Base-by-base conservation (phyloP, 768 basidiomycete genomes). In the Lactarius evosmus region DNA sequence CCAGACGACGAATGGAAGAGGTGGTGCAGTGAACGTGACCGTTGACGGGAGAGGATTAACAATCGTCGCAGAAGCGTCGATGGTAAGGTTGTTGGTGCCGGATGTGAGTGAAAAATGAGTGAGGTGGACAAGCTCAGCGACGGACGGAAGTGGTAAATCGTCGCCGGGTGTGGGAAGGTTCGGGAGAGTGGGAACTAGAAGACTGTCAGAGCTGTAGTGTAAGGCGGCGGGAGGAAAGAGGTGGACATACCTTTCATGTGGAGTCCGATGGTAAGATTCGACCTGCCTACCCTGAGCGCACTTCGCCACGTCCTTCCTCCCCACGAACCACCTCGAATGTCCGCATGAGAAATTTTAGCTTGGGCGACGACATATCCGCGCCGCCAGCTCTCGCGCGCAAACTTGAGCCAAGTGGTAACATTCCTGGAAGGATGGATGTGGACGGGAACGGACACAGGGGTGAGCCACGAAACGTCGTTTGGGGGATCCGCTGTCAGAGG, bases 101-200 rank as follows among this genome's bases (percentile, higher is more conserved):
- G 79, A 79, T 32, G 71, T 71, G 34, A 82, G 70, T n/a, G 75
- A 72, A 72, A 91, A 88, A 4, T 82, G 80, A 58, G 82, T 74
- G 7, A 93, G 76, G 0, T 81, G 84, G 55, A 92, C 72, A 5
- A 92, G 77, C 61, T 86, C 76, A 4, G 84, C 78, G 46, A 88
- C 69, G 7, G 80, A 73, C 12, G 88, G 89, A 3, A 86, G 76
- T 8, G 84, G 82, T 1, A 66, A 68, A 56, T 79, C 74, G 11
- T 74, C 68, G 17, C 85, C 85, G 3, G 87, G 85, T 22, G 74
- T 72, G 19, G 90, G 90, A 17, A 91, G 74, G 4, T 87, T 87
- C 49, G 88, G 87, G 8, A 91, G 68, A 8, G 76, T 71, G 8
- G 86, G 87, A 30, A 90, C 89, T 91, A 66, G 17, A 19, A 5